Percentiles rank a stretch among this genome's conserved stretches.
These are phyloP conservation scores for Aspergillus quadricinctus DNA, from an alignment of 2,329 filamentous ascomycete species.

Conservation along the genomic window DNA sequence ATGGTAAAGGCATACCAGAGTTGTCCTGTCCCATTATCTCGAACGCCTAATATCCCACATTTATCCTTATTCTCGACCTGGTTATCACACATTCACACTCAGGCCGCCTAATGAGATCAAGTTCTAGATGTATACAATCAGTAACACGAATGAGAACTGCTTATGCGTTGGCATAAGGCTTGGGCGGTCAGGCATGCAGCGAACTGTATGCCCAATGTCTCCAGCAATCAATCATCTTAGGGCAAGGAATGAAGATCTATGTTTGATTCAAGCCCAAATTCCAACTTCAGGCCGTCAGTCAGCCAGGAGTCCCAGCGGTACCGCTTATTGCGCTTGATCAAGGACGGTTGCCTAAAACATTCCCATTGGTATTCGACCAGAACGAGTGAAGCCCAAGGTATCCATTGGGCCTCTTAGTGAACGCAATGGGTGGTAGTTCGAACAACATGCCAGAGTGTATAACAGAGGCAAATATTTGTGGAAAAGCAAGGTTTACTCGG, in stretches of 20 bases:
- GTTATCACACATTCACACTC: not conserved
- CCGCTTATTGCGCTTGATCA: not conserved
- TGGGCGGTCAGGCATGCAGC: slow-evolving; percentile 25
- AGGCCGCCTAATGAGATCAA: not conserved
- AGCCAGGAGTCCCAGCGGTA: not conserved
- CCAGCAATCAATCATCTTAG: slow-evolving; percentile 11
- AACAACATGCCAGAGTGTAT: not conserved
- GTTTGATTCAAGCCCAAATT: slow-evolving; percentile 9
- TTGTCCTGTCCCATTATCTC: not conserved
- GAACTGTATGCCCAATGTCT: slow-evolving; percentile 26
- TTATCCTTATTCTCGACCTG: not conserved
- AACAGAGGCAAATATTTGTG: not conserved
- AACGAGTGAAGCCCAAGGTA: not conserved
- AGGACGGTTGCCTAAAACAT: not conserved
- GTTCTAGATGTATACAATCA: not conserved
- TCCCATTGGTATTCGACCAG: not conserved
- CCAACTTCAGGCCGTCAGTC: slow-evolving; percentile 15
- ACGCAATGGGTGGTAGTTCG: not conserved
- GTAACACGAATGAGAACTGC: slow-evolving; percentile 3
- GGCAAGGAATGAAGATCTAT: slow-evolving; percentile 13
- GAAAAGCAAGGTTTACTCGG: not conserved
- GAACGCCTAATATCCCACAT: not conserved
- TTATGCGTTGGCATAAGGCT: slow-evolving; percentile 13
- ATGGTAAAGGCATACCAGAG: not conserved
- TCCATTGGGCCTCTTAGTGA: not conserved